These are phyloP conservation scores for Lactarius indigo DNA, from an alignment of 768 basidiomycete species.

Conservation along the genomic window DNA sequence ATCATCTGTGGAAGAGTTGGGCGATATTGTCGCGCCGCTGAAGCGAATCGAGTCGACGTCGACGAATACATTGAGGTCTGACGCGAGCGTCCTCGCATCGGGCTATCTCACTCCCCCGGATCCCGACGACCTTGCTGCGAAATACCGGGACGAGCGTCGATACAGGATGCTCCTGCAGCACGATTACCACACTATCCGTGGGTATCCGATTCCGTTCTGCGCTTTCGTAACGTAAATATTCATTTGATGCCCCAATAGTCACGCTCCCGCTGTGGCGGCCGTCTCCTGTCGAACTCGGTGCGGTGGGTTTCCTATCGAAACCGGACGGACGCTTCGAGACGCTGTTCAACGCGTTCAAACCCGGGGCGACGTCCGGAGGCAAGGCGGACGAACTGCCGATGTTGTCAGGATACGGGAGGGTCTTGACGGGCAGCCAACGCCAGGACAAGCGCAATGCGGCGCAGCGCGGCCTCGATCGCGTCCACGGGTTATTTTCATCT, in stretches of 20 bases:
- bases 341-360: slow-evolving; percentile 65
- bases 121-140: slow-evolving; percentile 37
- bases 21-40: not conserved
- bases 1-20: not conserved
- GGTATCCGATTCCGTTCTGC: slow-evolving; percentile 27
- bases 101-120: slow-evolving; percentile 42
- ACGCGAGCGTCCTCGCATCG: slow-evolving; percentile 3
- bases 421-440: slow-evolving; percentile 44
- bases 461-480: slow-evolving; percentile 54
- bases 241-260: slow-evolving; percentile 26
- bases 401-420: slow-evolving; percentile 61
- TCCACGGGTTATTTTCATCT: slow-evolving; percentile 42
- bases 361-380: slow-evolving; percentile 43
- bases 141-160: slow-evolving; percentile 56
- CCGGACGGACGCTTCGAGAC: slow-evolving; percentile 67
- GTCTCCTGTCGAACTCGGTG: slow-evolving; percentile 56
- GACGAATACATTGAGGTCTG: slow-evolving; percentile 10
- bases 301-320: slow-evolving; percentile 71
- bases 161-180: slow-evolving; percentile 68
- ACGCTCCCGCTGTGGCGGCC: slow-evolving; percentile 67
- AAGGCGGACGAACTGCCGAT: slow-evolving; percentile 50
- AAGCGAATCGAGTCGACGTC: not conserved
- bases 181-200: slow-evolving; percentile 64
- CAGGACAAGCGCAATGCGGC: slow-evolving; percentile 58
- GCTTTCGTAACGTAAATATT: not conserved